Conservation (phyloP, 2,329 filamentous ascomycete genomes). For the Fonsecaea erecta region DNA sequence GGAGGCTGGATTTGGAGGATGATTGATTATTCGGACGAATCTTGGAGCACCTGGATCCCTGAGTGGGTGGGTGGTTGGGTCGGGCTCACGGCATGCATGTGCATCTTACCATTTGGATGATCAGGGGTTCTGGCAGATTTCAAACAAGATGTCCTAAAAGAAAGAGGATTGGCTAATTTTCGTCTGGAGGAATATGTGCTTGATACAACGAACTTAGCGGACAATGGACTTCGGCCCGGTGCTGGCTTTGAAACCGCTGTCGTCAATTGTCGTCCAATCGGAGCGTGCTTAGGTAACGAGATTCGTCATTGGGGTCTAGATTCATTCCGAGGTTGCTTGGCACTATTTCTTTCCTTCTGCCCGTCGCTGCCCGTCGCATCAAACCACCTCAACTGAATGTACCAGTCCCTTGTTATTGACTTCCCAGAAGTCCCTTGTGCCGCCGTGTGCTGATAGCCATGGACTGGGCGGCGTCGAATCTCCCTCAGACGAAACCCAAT, state of each 20-base stretch:
- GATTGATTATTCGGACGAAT: background rate
- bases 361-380: constrained; percentile 15
- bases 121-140: background rate
- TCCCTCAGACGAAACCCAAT: constrained; percentile 32
- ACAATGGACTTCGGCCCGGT: background rate
- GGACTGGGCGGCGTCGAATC: constrained; percentile 36
- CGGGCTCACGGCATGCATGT: background rate
- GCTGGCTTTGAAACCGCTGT: constrained; percentile 1
- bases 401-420: constrained; percentile 9
- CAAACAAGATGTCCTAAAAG: background rate
- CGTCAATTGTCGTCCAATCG: constrained; percentile 24
- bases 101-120: background rate
- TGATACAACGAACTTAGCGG: background rate
- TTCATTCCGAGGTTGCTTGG: background rate
- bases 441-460: constrained; percentile 13
- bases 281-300: constrained; percentile 23
- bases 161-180: background rate
- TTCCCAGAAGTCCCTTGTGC: background rate
- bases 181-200: background rate
- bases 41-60: background rate
- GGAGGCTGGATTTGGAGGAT: background rate
- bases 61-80: background rate
- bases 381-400: background rate
- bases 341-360: constrained; percentile 19
- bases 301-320: background rate